Conservation (phyloP, 2,329 filamentous ascomycete species). For the Microthyrium microscopicum region DNA sequence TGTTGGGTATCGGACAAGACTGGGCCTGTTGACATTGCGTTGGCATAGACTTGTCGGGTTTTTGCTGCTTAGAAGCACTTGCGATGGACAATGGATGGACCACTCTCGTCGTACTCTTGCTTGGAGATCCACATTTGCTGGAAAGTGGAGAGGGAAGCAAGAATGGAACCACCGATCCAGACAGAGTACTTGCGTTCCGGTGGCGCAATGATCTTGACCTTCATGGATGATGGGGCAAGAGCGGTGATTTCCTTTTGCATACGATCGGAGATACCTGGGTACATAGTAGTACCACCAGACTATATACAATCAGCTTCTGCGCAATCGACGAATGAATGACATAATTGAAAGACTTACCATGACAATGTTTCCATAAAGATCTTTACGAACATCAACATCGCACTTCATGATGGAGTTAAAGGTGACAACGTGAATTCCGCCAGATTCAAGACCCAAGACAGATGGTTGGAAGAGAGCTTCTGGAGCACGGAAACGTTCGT, state of each 20-base stretch:
- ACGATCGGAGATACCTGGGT: slow-evolving; percentile 99
- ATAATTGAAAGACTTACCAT: slow-evolving; percentile 53
- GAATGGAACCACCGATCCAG: slow-evolving; percentile 99
- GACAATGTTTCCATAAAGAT: slow-evolving; percentile 99
- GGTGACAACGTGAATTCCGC: slow-evolving; percentile 98
- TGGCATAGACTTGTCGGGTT: background rate
- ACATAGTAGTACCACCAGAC: slow-evolving; percentile 99
- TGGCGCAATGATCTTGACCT: slow-evolving; percentile 99
- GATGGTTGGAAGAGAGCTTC: slow-evolving; percentile 99
- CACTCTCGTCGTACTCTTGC: slow-evolving; percentile 99
- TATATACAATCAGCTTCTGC: slow-evolving; percentile 32
- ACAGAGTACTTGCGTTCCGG: slow-evolving; percentile 99
- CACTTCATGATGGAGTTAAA: slow-evolving; percentile 99
- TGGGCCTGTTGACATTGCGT: background rate
- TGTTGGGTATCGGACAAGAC: background rate
- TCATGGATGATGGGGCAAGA: slow-evolving; percentile 98
- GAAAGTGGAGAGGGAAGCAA: slow-evolving; percentile 99
- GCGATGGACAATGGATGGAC: slow-evolving; percentile 98
- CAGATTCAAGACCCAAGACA: slow-evolving; percentile 93
- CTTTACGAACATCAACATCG: slow-evolving; percentile 99
- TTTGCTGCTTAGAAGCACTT: slow-evolving; percentile 87
- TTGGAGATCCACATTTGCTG: slow-evolving; percentile 99
- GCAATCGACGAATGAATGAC: slow-evolving; percentile 11
- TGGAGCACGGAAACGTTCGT: slow-evolving; percentile 99
- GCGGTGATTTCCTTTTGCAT: slow-evolving; percentile 99